These are phyloP conservation scores for Boletus edulis DNA, from an alignment of 768 basidiomycete genomes.

Conservation along the genomic window DNA sequence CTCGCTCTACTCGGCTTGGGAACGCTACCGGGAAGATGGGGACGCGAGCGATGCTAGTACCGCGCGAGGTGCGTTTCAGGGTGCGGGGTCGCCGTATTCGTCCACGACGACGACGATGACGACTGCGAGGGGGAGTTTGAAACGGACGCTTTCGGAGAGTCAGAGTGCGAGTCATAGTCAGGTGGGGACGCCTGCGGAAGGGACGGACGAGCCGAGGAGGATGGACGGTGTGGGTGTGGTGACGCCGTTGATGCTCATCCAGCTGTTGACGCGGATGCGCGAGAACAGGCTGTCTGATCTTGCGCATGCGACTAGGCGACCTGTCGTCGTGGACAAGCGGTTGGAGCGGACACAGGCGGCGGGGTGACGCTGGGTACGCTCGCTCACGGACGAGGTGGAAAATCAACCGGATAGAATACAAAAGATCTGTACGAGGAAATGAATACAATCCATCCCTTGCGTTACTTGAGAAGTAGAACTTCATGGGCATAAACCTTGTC, in stretches of 20 bases:
- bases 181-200: conserved; percentile 28
- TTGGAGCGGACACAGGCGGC: conserved; percentile 70
- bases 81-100: conserved; percentile 21
- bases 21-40: conserved; percentile 69
- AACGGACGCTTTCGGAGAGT: conserved; percentile 22
- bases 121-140: conserved; percentile 21
- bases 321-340: conserved; percentile 65
- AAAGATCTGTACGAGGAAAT: too few relatives aligned
- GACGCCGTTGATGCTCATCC: conserved; percentile 58
- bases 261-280: conserved; percentile 63
- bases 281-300: conserved; percentile 60
- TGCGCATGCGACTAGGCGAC: conserved; percentile 48
- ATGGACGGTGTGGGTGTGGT: conserved; percentile 33
- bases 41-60: conserved; percentile 31
- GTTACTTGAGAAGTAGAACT: neutral
- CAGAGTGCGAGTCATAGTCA: conserved; percentile 26
- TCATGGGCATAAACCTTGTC: neutral
- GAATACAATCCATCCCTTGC: neutral
- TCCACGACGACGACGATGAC: conserved; percentile 4
- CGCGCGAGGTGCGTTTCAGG: conserved; percentile 17
- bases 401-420: too few relatives aligned
- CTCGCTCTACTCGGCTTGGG: conserved; percentile 87
- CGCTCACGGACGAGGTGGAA: too few relatives aligned
- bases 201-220: conserved; percentile 17
- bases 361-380: conserved; percentile 30